Percentiles rank a stretch among this genome's conserved stretches.
Conservation (phyloP, 2,329 filamentous ascomycete genomes). For the Acrocalymma vagum region DNA sequence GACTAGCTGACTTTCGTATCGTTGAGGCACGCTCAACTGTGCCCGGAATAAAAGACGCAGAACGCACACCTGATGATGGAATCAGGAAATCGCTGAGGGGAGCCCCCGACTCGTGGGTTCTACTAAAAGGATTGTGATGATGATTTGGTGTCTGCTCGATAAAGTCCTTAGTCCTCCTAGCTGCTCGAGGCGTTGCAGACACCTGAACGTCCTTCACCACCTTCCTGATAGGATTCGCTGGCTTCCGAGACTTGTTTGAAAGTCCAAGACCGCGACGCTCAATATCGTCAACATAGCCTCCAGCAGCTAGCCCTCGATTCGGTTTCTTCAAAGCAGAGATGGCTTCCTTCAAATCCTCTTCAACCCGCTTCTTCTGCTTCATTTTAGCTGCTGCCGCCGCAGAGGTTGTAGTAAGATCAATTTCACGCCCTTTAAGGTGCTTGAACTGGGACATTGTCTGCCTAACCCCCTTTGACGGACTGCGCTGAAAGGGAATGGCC, state of each 20-base stretch:
- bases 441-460: constrained; percentile 52
- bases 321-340: constrained; percentile 79
- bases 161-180: constrained; percentile 41
- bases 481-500: constrained; percentile 60
- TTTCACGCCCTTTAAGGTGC: constrained; percentile 60
- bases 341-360: constrained; percentile 76
- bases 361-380: constrained; percentile 71
- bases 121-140: constrained; percentile 33
- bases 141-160: constrained; percentile 39
- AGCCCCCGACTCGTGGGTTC: constrained; percentile 21
- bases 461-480: constrained; percentile 46
- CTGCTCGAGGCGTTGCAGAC: constrained; percentile 52
- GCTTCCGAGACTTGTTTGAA: constrained; percentile 37
- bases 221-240: constrained; percentile 36
- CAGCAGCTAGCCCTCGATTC: constrained; percentile 74
- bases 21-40: constrained; percentile 37
- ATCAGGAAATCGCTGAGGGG: constrained; percentile 45
- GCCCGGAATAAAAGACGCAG: constrained; percentile 31
- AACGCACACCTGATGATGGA: constrained; percentile 50
- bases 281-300: constrained; percentile 71
- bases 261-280: constrained; percentile 61
- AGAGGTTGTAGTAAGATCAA: constrained; percentile 63
- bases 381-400: constrained; percentile 65
- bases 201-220: constrained; percentile 48
- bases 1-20: constrained; percentile 36